phyloP scores from a whole-genome alignment of 306 rosid species.

The Vigna angularis region DNA sequence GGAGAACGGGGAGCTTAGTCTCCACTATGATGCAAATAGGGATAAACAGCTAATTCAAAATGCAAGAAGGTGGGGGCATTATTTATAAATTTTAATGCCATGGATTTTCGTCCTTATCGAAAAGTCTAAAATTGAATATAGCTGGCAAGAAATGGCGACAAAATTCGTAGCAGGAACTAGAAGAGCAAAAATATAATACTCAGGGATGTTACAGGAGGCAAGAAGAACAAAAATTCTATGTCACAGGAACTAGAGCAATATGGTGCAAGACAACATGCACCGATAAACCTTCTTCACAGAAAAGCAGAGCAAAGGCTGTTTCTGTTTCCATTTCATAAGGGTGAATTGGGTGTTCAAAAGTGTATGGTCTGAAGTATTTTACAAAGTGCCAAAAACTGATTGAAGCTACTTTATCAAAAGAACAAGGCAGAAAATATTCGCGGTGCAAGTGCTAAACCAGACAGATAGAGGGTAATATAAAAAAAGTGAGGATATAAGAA shows the following conservation, averaged over 20 bases:
- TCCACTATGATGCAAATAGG: neutral
- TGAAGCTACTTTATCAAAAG: too few species aligned
- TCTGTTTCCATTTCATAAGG: too few species aligned
- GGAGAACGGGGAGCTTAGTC: neutral
- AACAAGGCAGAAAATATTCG: too few species aligned
- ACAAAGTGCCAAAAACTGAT: too few species aligned
- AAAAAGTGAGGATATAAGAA: too few species aligned
- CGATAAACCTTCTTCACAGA: neutral
- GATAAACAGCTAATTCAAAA: neutral
- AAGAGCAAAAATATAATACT: too few species aligned
- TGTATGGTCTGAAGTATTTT: too few species aligned
- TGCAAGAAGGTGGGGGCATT: neutral
- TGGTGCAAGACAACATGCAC: neutral
- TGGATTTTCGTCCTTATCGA: constrained; percentile 18
- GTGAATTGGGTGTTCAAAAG: too few species aligned
- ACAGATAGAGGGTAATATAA: too few species aligned
- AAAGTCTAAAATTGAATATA: neutral
- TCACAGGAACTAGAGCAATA: neutral
- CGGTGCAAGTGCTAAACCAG: too few species aligned
- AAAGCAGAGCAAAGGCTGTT: neutral
- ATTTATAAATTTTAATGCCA: neutral
- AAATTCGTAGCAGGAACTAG: neutral
- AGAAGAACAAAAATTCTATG: neutral
- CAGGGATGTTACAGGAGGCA: neutral
- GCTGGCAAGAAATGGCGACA: constrained; percentile 16